Conservation (phyloP, 768 basidiomycete genomes). For the Calocybe indica region DNA sequence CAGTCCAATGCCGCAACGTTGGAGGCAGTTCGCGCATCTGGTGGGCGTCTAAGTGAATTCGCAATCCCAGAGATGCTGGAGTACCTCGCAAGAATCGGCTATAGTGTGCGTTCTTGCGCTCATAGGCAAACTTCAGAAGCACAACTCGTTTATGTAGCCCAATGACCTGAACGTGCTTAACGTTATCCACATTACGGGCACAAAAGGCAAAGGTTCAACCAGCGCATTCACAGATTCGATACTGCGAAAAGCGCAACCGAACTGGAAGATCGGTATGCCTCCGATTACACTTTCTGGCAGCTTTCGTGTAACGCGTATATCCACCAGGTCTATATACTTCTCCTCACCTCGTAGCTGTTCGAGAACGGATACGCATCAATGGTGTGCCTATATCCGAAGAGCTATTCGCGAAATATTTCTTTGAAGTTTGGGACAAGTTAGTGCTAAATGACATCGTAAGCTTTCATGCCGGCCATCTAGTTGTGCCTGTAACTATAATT, state of each 20-base stretch:
- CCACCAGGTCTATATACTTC: constrained; percentile 87
- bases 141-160: constrained; percentile 42
- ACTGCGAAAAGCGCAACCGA: constrained; percentile 65
- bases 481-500: neutral
- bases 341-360: constrained; percentile 91
- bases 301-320: neutral
- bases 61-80: constrained; percentile 89
- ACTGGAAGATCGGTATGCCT: constrained; percentile 70
- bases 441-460: constrained; percentile 55
- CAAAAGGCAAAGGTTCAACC: constrained; percentile 97
- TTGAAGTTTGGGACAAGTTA: constrained; percentile 90
- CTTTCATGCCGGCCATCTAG: constrained; percentile 1
- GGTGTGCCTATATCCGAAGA: constrained; percentile 86
- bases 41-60: constrained; percentile 50
- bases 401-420: constrained; percentile 87
- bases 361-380: constrained; percentile 93
- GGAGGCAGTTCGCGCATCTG: constrained; percentile 74
- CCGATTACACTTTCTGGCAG: constrained; percentile 13
- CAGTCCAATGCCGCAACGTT: constrained; percentile 94
- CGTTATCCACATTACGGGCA: constrained; percentile 94
- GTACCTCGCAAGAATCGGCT: constrained; percentile 82
- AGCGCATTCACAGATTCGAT: constrained; percentile 90
- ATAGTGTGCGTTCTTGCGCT: constrained; percentile 51
- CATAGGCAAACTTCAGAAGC: neutral
- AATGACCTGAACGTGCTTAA: constrained; percentile 82